Conservation (phyloP, 2,329 filamentous ascomycete genomes). For the Fusarium falciforme region DNA sequence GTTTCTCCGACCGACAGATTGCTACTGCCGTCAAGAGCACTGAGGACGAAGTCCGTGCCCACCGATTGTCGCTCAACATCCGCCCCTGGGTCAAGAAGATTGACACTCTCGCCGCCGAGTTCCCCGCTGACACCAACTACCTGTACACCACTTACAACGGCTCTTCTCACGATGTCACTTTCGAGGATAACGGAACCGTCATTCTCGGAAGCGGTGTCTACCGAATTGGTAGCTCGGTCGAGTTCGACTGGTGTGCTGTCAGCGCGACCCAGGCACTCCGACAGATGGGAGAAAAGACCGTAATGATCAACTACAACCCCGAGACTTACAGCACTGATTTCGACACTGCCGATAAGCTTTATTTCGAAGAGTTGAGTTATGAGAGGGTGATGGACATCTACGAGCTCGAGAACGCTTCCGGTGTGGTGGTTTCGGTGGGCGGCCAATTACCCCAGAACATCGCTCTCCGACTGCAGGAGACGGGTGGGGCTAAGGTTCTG, state of each 20-base stretch:
- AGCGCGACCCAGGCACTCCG: slow-evolving; percentile 86
- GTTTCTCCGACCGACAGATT: slow-evolving; percentile 97
- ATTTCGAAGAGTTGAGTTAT: slow-evolving; percentile 97
- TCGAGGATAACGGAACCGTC: slow-evolving; percentile 90
- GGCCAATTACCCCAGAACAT: slow-evolving; percentile 98
- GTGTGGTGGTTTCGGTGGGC: slow-evolving; percentile 94
- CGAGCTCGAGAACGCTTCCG: slow-evolving; percentile 85
- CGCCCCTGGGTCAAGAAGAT: slow-evolving; percentile 98
- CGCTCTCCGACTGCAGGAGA: slow-evolving; percentile 91
- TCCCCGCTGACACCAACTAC: slow-evolving; percentile 95
- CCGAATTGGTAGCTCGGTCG: slow-evolving; percentile 95
- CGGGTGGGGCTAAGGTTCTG: slow-evolving; percentile 88
- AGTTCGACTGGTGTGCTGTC: slow-evolving; percentile 99
- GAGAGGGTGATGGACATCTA: slow-evolving; percentile 99
- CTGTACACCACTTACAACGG: slow-evolving; percentile 99
- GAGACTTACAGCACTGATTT: slow-evolving; percentile 88
- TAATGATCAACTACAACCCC: slow-evolving; percentile 95
- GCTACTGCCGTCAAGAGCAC: slow-evolving; percentile 84
- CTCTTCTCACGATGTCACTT: slow-evolving; percentile 90
- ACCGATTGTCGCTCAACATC: slow-evolving; percentile 87
- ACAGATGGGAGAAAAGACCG: slow-evolving; percentile 92
- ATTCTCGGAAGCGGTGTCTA: slow-evolving; percentile 96
- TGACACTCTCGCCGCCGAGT: slow-evolving; percentile 96
- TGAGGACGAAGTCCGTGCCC: slow-evolving; percentile 89
- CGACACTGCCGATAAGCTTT: slow-evolving; percentile 89